Conservation (phyloP, 1,139 yeast species). For the Wickerhamomyces sp. region DNA sequence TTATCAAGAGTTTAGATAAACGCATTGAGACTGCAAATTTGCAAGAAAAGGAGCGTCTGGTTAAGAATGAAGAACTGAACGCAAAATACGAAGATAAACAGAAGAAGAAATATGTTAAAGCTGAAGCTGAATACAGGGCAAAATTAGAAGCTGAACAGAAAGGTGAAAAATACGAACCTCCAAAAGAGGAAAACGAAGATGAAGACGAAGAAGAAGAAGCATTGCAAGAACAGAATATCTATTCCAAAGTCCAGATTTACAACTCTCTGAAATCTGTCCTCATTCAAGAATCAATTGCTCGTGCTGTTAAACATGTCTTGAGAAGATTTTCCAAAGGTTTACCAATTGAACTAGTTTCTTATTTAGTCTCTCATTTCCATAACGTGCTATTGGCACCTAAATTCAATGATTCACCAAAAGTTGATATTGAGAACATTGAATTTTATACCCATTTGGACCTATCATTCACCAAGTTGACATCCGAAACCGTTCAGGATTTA, state of each 20-base stretch:
- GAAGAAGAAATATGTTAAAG: slow-evolving; percentile 25
- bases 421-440: slow-evolving; percentile 34
- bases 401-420: slow-evolving; percentile 41
- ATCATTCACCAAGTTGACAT: slow-evolving; percentile 42
- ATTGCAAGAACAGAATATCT: slow-evolving; percentile 22
- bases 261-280: slow-evolving; percentile 45
- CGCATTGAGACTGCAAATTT: slow-evolving; percentile 17
- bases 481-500: slow-evolving; percentile 38
- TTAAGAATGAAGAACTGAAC: slow-evolving; percentile 27
- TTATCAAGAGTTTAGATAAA: slow-evolving; percentile 35
- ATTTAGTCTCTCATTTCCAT: slow-evolving; percentile 65
- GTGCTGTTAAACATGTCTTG: slow-evolving; percentile 74
- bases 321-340: slow-evolving; percentile 43
- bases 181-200: slow-evolving; percentile 28
- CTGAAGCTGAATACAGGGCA: slow-evolving; percentile 17
- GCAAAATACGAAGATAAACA: slow-evolving; percentile 28
- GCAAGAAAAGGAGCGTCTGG: slow-evolving; percentile 25
- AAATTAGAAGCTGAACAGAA: slow-evolving; percentile 33
- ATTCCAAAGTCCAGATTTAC: slow-evolving; percentile 29
- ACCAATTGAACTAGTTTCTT: slow-evolving; percentile 54
- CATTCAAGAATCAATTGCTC: slow-evolving; percentile 68
- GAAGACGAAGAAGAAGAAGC: slow-evolving; percentile 34
- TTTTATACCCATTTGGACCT: slow-evolving; percentile 43
- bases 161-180: slow-evolving; percentile 35
- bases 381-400: slow-evolving; percentile 61